These are phyloP conservation scores for Fusarium cicatricum DNA, from an alignment of 2,329 filamentous ascomycete genomes.

Conservation along the genomic window DNA sequence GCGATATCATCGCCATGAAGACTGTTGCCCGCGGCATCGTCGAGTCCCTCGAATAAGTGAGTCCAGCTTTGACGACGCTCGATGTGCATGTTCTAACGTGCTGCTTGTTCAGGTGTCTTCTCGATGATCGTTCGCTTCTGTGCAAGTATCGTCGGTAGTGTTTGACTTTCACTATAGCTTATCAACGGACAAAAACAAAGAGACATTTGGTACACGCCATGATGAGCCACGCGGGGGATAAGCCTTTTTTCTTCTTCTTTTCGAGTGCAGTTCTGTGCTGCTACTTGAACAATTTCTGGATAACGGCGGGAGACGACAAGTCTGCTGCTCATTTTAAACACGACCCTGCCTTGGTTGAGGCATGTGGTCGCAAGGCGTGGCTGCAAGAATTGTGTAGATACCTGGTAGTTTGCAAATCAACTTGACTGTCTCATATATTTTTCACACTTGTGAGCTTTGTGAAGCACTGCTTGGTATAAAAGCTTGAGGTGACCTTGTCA, in stretches of 20 bases:
- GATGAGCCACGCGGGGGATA: constrained; percentile 18
- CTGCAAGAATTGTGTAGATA: constrained; percentile 20
- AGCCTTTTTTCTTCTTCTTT: constrained; percentile 17
- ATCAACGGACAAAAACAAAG: constrained; percentile 18
- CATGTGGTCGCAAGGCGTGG: constrained; percentile 26
- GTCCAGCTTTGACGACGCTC: not conserved
- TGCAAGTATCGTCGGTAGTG: constrained; percentile 6
- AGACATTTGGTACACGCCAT: constrained; percentile 11
- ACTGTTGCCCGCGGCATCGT: constrained; percentile 42
- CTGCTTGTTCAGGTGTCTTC: not conserved
- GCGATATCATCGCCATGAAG: constrained; percentile 43
- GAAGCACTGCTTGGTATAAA: not conserved
- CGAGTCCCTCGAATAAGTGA: constrained; percentile 35
- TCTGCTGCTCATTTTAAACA: constrained; percentile 31
- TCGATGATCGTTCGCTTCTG: constrained; percentile 15
- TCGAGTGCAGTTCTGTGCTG: constrained; percentile 14
- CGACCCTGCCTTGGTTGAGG: constrained; percentile 20
- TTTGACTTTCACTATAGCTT: constrained; percentile 6
- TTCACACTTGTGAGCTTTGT: not conserved
- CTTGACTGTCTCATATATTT: constrained; percentile 22
- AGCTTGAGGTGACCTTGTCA: not conserved
- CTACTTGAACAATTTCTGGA: constrained; percentile 24
- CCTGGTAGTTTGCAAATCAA: constrained; percentile 37
- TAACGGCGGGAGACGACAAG: constrained; percentile 29
- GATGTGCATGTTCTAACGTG: constrained; percentile 6